Base-by-base conservation (phyloP, 768 basidiomycete species). In the Hygrocybe punicea region DNA sequence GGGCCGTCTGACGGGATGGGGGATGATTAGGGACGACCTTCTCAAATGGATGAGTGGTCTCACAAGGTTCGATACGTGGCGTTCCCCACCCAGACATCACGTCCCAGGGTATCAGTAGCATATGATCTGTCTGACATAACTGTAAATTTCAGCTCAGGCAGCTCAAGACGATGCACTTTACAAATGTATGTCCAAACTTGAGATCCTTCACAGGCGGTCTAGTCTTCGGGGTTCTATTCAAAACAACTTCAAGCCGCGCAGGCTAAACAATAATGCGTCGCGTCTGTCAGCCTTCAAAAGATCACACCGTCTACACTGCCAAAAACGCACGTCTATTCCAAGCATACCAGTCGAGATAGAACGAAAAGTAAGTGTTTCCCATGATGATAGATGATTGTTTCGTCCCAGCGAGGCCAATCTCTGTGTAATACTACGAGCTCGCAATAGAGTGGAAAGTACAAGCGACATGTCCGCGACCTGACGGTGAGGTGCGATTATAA, bases 101-200 rank as follows among this genome's bases (percentile, higher is more conserved):
- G 57, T 80, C 76, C 93, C 93, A 96, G 70, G 85, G 74, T 73
- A 85, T 82, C 39, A 79, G 85, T 39, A 94, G 71, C 92, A 94
- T 94, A 69, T 94, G 91, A 71, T 94, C 88, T 45, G 89, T 89
- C 88, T 87, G 62, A 14, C 34, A 42, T 35, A 29, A 11, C 53
- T 46, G 57, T 52, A 51, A 39, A 54, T 49, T 53, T 33, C 55
- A 52, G 51, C 29, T 58, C 55, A 48, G 13, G 51, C 56, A 49
- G 39, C 24, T 17, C 29, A 11, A 8, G 33, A 42, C 45, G 2
- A 51, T 35, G 58, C 68, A 71, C n/a, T 84, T 74, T 67, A 89
- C 87, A 65, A 96, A 95, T 21, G 85, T 89, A 66, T 84, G 85
- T 0, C 95, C 95, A 65, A 96, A 98, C 6, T 87, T 78, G 55